phyloP scores from a whole-genome alignment of 441 rosid species.

The Viola pubescens region DNA sequence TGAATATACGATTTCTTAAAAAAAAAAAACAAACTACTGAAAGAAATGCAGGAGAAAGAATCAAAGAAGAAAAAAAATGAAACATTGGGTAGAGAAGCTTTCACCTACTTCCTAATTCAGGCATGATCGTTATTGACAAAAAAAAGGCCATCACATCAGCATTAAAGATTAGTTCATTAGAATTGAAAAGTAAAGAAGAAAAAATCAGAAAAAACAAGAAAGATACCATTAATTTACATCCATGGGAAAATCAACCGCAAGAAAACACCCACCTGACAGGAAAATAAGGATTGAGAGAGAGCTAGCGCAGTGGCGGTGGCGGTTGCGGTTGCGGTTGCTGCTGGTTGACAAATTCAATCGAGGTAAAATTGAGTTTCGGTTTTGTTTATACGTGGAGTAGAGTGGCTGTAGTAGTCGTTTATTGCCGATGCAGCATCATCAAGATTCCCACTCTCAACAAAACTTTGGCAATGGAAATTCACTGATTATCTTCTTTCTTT shows the following conservation, averaged over 20 bases:
- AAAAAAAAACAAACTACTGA: too few species aligned
- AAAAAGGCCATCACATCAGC: neutral
- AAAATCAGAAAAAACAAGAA: neutral
- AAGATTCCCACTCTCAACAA: constrained; percentile 50
- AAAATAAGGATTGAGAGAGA: neutral
- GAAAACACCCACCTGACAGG: constrained; percentile 6
- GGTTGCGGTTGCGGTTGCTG: neutral
- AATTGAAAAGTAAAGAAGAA: too few species aligned
- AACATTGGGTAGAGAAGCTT: too few species aligned
- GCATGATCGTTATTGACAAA: neutral
- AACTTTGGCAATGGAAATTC: neutral
- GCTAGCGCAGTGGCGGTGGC: neutral
- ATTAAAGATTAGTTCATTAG: too few species aligned
- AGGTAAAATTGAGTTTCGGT: neutral
- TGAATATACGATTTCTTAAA: too few species aligned
- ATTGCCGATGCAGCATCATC: constrained; percentile 64
- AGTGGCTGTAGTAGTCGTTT: constrained; percentile 26
- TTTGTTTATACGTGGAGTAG: neutral
- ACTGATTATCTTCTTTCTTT: neutral
- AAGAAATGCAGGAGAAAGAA: too few species aligned
- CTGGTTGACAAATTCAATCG: neutral
- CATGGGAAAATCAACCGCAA: too few species aligned
- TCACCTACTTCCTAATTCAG: too few species aligned
- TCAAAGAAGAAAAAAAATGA: too few species aligned
- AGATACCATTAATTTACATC: neutral